phyloP scores from a whole-genome alignment of 768 basidiomycete genomes.

The Cytidiella melzeri region DNA sequence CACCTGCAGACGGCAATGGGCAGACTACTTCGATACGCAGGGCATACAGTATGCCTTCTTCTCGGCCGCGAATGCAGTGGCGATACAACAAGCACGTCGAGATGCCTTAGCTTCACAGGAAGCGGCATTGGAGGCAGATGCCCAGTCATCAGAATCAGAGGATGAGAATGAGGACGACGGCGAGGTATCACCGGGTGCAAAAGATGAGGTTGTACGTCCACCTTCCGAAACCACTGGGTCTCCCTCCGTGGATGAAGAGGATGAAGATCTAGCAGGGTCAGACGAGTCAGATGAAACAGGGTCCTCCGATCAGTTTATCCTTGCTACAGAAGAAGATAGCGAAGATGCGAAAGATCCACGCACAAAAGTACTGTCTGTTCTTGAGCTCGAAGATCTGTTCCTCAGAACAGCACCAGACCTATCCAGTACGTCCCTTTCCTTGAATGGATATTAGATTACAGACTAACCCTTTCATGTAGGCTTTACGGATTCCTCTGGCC shows the following conservation, averaged over 20 bases:
- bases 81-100: slow-evolving; percentile 69
- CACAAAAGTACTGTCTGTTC: slow-evolving; percentile 73
- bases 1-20: slow-evolving; percentile 68
- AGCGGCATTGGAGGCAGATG: slow-evolving; percentile 24
- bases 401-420: slow-evolving; percentile 63
- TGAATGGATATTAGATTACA: too few relatives aligned
- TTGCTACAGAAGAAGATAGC: slow-evolving; percentile 47
- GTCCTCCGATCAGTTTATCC: slow-evolving; percentile 34
- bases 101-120: slow-evolving; percentile 33
- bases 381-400: slow-evolving; percentile 86
- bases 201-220: slow-evolving; percentile 18
- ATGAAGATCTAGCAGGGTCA: neutral
- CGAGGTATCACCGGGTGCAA: slow-evolving; percentile 13
- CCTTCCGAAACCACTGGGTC: neutral
- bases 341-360: slow-evolving; percentile 53
- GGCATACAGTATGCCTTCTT: slow-evolving; percentile 84
- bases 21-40: slow-evolving; percentile 80
- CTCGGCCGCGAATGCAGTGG: slow-evolving; percentile 84
- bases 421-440: slow-evolving; percentile 43
- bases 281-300: slow-evolving; percentile 24
- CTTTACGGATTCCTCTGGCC: slow-evolving; percentile 53
- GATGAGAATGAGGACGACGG: slow-evolving; percentile 24
- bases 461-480: slow-evolving; percentile 31
- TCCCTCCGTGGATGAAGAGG: neutral
- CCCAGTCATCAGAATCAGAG: slow-evolving; percentile 8